Percentiles rank a stretch among this genome's conserved stretches.
These are phyloP conservation scores for Incumbomyces lentus DNA, from an alignment of 2,329 filamentous ascomycete species.

Conservation along the genomic window DNA sequence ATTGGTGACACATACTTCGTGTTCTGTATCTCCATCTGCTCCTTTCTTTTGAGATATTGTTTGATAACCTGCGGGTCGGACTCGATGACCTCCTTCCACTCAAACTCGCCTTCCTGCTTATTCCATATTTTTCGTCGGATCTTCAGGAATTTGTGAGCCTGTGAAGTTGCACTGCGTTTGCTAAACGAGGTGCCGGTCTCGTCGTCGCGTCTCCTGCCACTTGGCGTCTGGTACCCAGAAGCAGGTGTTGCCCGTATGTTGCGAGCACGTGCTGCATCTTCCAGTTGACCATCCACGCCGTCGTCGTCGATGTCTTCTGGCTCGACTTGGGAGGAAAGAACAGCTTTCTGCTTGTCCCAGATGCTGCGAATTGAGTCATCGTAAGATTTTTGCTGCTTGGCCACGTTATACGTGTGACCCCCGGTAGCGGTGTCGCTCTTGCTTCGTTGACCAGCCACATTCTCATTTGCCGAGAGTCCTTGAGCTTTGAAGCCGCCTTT, in stretches of 20 bases:
- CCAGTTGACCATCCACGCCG: constrained; percentile 41
- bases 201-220: constrained; percentile 46
- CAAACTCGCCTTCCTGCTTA: constrained; percentile 50
- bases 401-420: constrained; percentile 95
- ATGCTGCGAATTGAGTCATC: constrained; percentile 84
- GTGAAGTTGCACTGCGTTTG: constrained; percentile 58
- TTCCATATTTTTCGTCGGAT: constrained; percentile 60
- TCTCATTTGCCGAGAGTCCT: constrained; percentile 77
- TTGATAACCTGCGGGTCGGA: constrained; percentile 79
- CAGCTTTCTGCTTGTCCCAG: constrained; percentile 78
- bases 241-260: constrained; percentile 48
- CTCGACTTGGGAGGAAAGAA: constrained; percentile 61
- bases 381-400: constrained; percentile 83
- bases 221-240: constrained; percentile 50
- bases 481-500: constrained; percentile 92
- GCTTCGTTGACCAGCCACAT: constrained; percentile 65
- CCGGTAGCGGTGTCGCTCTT: constrained; percentile 43
- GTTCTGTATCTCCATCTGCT: constrained; percentile 58
- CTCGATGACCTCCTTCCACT: constrained; percentile 47
- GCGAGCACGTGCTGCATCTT: constrained; percentile 32
- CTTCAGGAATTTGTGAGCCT: constrained; percentile 40
- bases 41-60: constrained; percentile 72
- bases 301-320: constrained; percentile 63
- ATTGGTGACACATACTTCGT: constrained; percentile 53
- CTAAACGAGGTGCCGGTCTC: constrained; percentile 74